Conservation (phyloP, 768 basidiomycete species). For the Psilocybe cyanescens region DNA sequence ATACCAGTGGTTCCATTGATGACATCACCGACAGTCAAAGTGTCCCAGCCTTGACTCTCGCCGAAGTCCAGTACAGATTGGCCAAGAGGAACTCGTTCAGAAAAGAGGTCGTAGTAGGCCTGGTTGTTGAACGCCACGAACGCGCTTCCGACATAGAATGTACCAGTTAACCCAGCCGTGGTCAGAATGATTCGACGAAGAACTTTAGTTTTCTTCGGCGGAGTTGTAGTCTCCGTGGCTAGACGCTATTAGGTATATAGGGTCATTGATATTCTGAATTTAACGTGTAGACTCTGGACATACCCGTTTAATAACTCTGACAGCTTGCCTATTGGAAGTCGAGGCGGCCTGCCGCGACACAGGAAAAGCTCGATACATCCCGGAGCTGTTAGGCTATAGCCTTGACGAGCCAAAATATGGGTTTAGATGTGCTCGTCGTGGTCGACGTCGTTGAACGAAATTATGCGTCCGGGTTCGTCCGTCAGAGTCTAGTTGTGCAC, state of each 20-base stretch:
- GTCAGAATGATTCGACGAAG: slow-evolving; percentile 69
- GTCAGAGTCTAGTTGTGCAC: slow-evolving; percentile 21
- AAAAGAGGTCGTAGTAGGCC: slow-evolving; percentile 85
- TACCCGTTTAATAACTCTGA: slow-evolving; percentile 65
- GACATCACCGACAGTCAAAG: slow-evolving; percentile 63
- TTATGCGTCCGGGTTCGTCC: slow-evolving; percentile 43
- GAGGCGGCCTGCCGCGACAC: slow-evolving; percentile 55
- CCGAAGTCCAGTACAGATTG: slow-evolving; percentile 80
- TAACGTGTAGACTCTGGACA: slow-evolving; percentile 24
- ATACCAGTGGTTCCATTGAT: slow-evolving; percentile 56
- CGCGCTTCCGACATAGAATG: slow-evolving; percentile 84
- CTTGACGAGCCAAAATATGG: slow-evolving; percentile 18
- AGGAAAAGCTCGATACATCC: slow-evolving; percentile 63
- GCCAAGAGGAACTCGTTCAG: slow-evolving; percentile 78
- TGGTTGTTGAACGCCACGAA: slow-evolving; percentile 79
- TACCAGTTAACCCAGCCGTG: slow-evolving; percentile 66
- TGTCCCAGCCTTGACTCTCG: slow-evolving; percentile 81
- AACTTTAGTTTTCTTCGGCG: slow-evolving; percentile 52
- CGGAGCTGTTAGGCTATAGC: slow-evolving; percentile 26
- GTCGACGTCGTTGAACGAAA: slow-evolving; percentile 21
- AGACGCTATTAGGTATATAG: slow-evolving; percentile 49
- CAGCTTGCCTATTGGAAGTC: slow-evolving; percentile 46
- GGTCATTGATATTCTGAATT: slow-evolving; percentile 8
- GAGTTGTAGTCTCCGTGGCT: slow-evolving; percentile 53
- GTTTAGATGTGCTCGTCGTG: slow-evolving; percentile 17